phyloP scores from a whole-genome alignment of 2,329 filamentous ascomycete species.

The Colletotrichum siamense region DNA sequence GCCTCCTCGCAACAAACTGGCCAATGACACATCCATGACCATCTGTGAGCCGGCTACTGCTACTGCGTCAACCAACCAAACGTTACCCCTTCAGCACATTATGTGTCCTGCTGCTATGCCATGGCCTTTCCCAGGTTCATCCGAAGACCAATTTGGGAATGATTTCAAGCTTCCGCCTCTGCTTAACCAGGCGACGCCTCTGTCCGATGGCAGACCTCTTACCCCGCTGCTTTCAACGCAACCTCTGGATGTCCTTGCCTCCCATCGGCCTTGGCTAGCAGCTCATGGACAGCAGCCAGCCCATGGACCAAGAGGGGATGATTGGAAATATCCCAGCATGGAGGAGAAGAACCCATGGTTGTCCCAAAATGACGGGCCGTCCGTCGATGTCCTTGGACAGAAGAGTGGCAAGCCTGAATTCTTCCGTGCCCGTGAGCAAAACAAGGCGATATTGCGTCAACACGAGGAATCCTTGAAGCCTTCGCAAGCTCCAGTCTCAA shows the following conservation, averaged over 20 bases:
- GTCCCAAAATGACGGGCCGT: neutral
- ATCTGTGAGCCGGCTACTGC: neutral
- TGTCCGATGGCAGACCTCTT: neutral
- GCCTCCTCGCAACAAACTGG: neutral
- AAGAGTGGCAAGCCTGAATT: conserved; percentile 43
- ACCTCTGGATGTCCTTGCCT: neutral
- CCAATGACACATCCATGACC: neutral
- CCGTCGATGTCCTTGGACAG: conserved; percentile 35
- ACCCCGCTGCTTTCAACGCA: neutral
- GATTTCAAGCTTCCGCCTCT: neutral
- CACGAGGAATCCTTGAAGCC: neutral
- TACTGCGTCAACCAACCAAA: neutral
- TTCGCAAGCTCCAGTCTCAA: neutral
- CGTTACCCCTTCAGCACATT: neutral
- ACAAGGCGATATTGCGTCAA: conserved; percentile 26
- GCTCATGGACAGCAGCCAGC: neutral
- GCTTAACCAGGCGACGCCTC: neutral
- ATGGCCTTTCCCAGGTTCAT: neutral
- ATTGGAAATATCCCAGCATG: neutral
- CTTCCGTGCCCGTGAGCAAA: conserved; percentile 44
- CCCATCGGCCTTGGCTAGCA: neutral
- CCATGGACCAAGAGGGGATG: neutral
- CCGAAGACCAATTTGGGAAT: neutral
- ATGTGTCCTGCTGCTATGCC: neutral
- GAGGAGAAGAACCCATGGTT: neutral